Base-by-base conservation (phyloP, 257 asterid genomes). In the Nicotiana benthamiana region DNA sequence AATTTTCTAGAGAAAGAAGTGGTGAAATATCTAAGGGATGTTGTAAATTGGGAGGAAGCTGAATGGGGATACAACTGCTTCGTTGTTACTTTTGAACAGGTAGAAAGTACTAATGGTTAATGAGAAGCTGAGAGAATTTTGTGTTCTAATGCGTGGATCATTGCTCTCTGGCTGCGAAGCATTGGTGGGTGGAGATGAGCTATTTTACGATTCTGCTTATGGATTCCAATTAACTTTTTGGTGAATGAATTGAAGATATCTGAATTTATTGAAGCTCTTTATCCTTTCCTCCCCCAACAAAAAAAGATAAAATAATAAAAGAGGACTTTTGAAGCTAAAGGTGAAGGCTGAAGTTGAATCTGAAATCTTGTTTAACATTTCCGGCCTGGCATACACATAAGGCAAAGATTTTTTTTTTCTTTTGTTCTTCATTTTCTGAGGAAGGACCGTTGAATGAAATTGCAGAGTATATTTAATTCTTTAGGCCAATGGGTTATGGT, bases 41-140 rank as follows among this genome's bases (percentile, higher is more conserved):
- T 67, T 70, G 11, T 70, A 40, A 40, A 70, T 70, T 70, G 57
- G 57, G 77, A 70, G 34, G 77, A 22, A 20, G 77, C n/a, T 70
- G n/a, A n/a, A 4, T 36, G n/a, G 36, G 77, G 9, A 27, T 70
- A 6, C 34, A 22, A 70, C 13, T 70, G 57, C 40, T 46, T 46
- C 60, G 24, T 46, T 72, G 32, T 46, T 72, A 11, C 24, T 72
- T 72, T 22, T 72, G 60, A 72, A 46, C 46, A 6, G 60, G 36
- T 24, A 24, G 53, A 46, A 46, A 13, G 9, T 46, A 46, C 60
- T 15, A 72, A 72, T 22, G 78, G 60, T 72, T 72, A 7, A 22
- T 46, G 60, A 72, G 34, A 51, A 43, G 36, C 77, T 43, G 22
- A 70, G 36, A 24, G 60, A 43, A 46, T 72, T 46, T 72, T 72